Evolutionary conservation across 2,329 filamentous ascomycete genomes (phyloP), one percentile per base, ranked within the genome.

Genomic region (Fusarium acutatum): DNA sequence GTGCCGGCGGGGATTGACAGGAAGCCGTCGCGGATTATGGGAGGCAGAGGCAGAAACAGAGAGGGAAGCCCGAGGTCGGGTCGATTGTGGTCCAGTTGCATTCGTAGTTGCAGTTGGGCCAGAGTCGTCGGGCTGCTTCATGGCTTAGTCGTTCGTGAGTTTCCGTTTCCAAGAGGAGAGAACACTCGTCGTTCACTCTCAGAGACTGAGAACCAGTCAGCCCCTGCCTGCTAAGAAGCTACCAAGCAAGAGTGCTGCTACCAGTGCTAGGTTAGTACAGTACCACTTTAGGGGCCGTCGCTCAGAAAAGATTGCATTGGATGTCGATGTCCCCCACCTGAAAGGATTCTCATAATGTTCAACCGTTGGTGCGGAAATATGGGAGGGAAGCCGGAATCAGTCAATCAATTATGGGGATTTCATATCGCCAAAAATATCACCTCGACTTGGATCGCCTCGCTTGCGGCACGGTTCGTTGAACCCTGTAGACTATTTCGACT

Each of bases 1-100:
- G 73, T 85, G 82, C 58, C 85, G 82, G 54, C 86, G 84, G 57
- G 85, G 85, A 74, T 88, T 87, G 71, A 87, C 86, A 34, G 86
- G 85, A 71, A 88, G 80, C 60, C 86, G 82, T 60, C 83, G 79
- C 35, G 74, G 74, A 43, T 78, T 76, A 69, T 74, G 76, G 58
- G 35, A 35, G 40, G 47, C 28, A 37, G 49, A 50, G 47, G 30
- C 17, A 34, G 64, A 53, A 41, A 38, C 44, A 41, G 72, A 72
- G 46, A 79, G 75, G 67, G 73, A 50, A 44, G 57, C 17, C 64
- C 65, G 77, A 68, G 59, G 59, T 41, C 58, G 41, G 53, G 54
- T 46, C 43, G 71, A 44, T 38, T 60, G 71, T 49, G 38, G 56
- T 62, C 57, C 49, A 54, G 22, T 37, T 32, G 50, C 60, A 30